Percentiles rank a stretch among this genome's conserved stretches.
Conservation (phyloP, 257 asterid species). For the Ehretia macrophylla region DNA sequence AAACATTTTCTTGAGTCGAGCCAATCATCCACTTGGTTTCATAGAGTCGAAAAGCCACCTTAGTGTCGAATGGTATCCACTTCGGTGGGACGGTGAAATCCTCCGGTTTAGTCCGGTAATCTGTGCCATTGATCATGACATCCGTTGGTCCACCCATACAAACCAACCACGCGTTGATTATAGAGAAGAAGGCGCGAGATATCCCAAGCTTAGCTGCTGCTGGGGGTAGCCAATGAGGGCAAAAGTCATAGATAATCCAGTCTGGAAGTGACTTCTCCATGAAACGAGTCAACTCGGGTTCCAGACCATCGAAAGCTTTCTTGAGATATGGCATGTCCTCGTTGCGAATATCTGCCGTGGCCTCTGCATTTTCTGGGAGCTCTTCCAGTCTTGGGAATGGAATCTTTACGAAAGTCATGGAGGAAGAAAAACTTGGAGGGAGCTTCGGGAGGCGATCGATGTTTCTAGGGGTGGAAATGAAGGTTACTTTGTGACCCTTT, state of each 20-base stretch:
- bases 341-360: constrained; percentile 25
- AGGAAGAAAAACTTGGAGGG: constrained; percentile 13
- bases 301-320: constrained; percentile 26
- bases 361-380: constrained; percentile 28
- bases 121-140: background rate
- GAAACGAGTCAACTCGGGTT: constrained; percentile 2
- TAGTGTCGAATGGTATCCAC: constrained; percentile 26
- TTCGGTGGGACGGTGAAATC: constrained; percentile 16
- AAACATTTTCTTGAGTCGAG: background rate
- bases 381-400: constrained; percentile 19
- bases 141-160: background rate
- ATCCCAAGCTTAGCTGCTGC: constrained; percentile 3
- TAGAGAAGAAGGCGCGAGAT: constrained; percentile 1
- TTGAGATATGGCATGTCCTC: constrained; percentile 14
- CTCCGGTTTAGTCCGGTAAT: background rate
- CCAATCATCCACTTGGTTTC: constrained; percentile 7
- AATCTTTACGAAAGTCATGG: constrained; percentile 16
- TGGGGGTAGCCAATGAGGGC: constrained; percentile 18
- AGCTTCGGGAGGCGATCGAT: constrained; percentile 22
- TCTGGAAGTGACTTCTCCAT: constrained; percentile 16
- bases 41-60: background rate
- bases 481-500: constrained; percentile 31
- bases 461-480: constrained; percentile 30
- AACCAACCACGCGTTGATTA: background rate
- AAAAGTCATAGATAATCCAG: constrained; percentile 25